phyloP scores from a whole-genome alignment of 768 basidiomycete species.

The Leccinum disarticulatum region DNA sequence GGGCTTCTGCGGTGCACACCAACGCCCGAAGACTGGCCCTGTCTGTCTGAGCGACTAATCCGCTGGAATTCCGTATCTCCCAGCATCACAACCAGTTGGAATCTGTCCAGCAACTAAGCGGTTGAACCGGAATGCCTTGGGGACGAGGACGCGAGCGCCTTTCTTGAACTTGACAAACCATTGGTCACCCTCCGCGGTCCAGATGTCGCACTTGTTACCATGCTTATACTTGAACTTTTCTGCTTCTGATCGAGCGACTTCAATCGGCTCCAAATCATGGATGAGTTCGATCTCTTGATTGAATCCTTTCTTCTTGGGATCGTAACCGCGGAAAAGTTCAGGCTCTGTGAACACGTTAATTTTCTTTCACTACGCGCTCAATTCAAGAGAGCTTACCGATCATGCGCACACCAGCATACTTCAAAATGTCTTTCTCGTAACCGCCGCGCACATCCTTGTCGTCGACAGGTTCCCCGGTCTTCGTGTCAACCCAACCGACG shows the following conservation, averaged over 20 bases:
- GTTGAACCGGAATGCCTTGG: conserved; percentile 94
- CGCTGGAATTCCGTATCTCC: conserved; percentile 93
- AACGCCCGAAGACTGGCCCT: conserved; percentile 93
- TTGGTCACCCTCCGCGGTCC: conserved; percentile 89
- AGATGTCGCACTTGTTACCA: conserved; percentile 94
- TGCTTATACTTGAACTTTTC: conserved; percentile 96
- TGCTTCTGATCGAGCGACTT: conserved; percentile 88
- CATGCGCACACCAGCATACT: conserved; percentile 88
- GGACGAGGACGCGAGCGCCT: conserved; percentile 88
- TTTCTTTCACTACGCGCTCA: conserved; percentile 1
- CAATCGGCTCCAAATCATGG: conserved; percentile 95
- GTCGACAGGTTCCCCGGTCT: conserved; percentile 90
- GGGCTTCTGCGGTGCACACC: conserved; percentile 90
- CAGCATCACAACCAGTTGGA: conserved; percentile 96
- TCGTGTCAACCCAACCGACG: conserved; percentile 98
- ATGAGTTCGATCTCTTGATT: conserved; percentile 95
- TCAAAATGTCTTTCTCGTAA: conserved; percentile 92
- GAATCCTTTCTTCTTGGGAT: conserved; percentile 96
- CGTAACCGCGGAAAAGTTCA: conserved; percentile 96
- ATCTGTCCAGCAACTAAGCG: conserved; percentile 95
- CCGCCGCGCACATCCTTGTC: conserved; percentile 95
- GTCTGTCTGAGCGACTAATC: conserved; percentile 93
- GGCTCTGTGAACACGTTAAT: conserved; percentile 61
- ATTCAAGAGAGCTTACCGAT: conserved; percentile 64
- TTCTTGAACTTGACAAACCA: conserved; percentile 99